Percentiles rank a stretch among this genome's conserved stretches.
Conservation (phyloP, 1,284 basidiomycete species). For the Trametes pubescens region DNA sequence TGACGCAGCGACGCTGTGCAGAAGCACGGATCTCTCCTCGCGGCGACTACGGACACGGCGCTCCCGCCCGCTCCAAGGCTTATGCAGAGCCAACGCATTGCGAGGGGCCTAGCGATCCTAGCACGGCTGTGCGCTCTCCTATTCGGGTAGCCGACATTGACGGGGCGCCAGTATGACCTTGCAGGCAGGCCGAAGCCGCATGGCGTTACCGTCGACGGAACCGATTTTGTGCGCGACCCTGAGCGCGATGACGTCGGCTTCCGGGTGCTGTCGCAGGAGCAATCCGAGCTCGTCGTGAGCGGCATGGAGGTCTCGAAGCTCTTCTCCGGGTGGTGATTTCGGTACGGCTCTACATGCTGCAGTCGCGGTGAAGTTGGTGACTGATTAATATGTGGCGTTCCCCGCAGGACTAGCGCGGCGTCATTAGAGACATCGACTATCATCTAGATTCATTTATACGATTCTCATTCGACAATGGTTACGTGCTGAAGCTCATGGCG, state of each 20-base stretch:
- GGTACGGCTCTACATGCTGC: background rate
- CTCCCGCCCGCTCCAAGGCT: too few species aligned
- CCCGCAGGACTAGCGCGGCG: background rate
- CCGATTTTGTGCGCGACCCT: slow-evolving; percentile 27
- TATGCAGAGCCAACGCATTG: too few species aligned
- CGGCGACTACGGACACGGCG: too few species aligned
- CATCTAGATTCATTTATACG: too few species aligned
- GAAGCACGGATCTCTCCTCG: too few species aligned
- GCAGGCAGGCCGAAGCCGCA: slow-evolving; percentile 28
- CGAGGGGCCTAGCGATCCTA: too few species aligned
- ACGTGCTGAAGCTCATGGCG: too few species aligned
- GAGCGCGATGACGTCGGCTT: slow-evolving; percentile 38
- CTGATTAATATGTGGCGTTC: slow-evolving; percentile 1
- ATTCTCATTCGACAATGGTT: too few species aligned
- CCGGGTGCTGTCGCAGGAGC: slow-evolving; percentile 27
- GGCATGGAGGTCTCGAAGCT: slow-evolving; percentile 35
- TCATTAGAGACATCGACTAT: too few species aligned
- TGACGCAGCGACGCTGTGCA: too few species aligned
- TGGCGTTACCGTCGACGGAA: slow-evolving; percentile 8
- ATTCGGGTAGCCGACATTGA: background rate
- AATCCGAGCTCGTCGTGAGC: slow-evolving; percentile 31
- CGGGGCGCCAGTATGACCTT: slow-evolving; percentile 26
- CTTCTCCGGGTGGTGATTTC: slow-evolving; percentile 36
- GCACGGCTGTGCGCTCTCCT: background rate
- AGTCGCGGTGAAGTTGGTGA: background rate